phyloP scores from a whole-genome alignment of 1,284 basidiomycete species.

The Ganoderma boninense region DNA sequence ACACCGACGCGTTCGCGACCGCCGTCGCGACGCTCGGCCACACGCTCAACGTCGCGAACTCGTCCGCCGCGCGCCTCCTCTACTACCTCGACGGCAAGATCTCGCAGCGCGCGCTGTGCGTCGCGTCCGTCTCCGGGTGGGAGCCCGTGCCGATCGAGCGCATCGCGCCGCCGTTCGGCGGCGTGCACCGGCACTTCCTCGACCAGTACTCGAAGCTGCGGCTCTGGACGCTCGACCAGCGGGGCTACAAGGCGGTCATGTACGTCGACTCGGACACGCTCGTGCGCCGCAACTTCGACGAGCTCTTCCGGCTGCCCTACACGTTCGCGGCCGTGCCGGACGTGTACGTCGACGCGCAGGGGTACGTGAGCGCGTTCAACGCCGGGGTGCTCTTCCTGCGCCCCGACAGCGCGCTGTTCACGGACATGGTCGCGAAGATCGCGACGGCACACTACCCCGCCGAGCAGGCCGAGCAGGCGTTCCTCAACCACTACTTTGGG shows the following conservation, averaged over 20 bases:
- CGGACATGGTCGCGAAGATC: constrained; percentile 47
- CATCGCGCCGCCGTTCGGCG: constrained; percentile 49
- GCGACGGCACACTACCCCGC: constrained; percentile 46
- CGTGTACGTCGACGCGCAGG: constrained; percentile 44
- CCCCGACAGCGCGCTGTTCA: constrained; percentile 44
- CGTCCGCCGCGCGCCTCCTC: constrained; percentile 45
- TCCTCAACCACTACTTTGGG: constrained; percentile 54
- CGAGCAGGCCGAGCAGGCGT: constrained; percentile 52
- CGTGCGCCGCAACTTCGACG: constrained; percentile 52
- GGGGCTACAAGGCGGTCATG: constrained; percentile 43
- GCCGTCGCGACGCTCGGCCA: constrained; percentile 52
- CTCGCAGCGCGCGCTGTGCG: constrained; percentile 49
- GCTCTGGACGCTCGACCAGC: constrained; percentile 50
- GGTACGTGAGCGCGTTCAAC: constrained; percentile 51
- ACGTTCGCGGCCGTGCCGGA: constrained; percentile 54
- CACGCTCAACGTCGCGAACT: constrained; percentile 46
- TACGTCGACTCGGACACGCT: constrained; percentile 56
- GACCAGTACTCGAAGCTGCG: constrained; percentile 56
- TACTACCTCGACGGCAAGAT: constrained; percentile 50
- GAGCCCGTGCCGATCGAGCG: constrained; percentile 45
- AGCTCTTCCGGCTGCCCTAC: constrained; percentile 53
- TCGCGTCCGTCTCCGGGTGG: constrained; percentile 50
- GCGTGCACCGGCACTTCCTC: constrained; percentile 47
- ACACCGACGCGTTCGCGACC: constrained; percentile 50
- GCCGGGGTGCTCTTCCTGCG: constrained; percentile 52